These are phyloP conservation scores for Musa schizocarpa DNA, from an alignment of 176 grass and related monocot genomes.

Conservation along the genomic window DNA sequence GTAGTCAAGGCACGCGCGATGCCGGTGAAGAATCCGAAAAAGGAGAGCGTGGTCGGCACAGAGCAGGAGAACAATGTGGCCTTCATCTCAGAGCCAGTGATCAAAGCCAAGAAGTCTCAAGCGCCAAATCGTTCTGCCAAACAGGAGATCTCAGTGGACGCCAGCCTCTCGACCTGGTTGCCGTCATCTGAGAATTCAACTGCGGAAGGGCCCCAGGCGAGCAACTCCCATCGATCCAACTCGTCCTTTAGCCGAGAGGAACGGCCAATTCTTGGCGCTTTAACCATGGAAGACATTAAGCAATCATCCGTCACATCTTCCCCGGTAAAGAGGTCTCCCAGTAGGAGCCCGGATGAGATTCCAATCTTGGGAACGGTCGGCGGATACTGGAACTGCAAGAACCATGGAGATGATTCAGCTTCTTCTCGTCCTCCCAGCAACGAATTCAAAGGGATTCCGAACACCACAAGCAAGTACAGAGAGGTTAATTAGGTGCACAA, in stretches of 20 bases:
- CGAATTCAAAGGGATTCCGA: slow-evolving; percentile 41
- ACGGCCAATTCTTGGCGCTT: slow-evolving; percentile 61
- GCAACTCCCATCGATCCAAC: slow-evolving; percentile 33
- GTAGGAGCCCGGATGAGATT: slow-evolving; percentile 67
- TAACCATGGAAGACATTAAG: slow-evolving; percentile 41
- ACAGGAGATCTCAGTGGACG: slow-evolving; percentile 65
- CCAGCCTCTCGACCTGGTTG: slow-evolving; percentile 92
- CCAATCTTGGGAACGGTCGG: slow-evolving; percentile 82
- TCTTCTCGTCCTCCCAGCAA: too few species aligned
- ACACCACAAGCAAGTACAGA: slow-evolving; percentile 53
- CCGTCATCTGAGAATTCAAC: slow-evolving; percentile 29
- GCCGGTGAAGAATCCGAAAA: slow-evolving; percentile 36
- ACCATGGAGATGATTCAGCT: neutral
- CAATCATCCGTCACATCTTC: slow-evolving; percentile 69
- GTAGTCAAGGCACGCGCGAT: slow-evolving; percentile 36
- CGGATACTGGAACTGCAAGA: slow-evolving; percentile 35
- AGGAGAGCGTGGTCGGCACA: slow-evolving; percentile 39
- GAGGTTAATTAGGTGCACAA: slow-evolving; percentile 25
- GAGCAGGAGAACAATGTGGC: slow-evolving; percentile 3
- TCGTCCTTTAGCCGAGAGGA: slow-evolving; percentile 61
- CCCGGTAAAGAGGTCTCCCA: slow-evolving; percentile 34
- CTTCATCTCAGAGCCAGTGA: slow-evolving; percentile 8
- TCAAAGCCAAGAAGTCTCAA: slow-evolving; percentile 3
- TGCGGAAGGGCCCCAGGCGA: slow-evolving; percentile 37
- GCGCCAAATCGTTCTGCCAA: slow-evolving; percentile 20